Base-by-base conservation (phyloP, 2,329 filamentous ascomycete species). In the Colletotrichum salicis region DNA sequence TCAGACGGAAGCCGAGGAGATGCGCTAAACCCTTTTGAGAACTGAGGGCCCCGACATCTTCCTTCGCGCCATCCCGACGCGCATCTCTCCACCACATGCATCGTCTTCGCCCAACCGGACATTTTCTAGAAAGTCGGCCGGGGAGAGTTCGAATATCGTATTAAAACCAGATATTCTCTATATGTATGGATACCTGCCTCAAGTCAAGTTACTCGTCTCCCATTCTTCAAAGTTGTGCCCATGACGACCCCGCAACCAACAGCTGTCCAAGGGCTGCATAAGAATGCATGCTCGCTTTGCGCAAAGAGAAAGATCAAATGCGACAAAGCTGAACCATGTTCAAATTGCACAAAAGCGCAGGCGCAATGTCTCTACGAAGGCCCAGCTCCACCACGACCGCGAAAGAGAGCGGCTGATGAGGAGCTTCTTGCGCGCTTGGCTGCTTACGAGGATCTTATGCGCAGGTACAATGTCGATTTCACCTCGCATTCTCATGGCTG, bases 291-390 rank as follows among this genome's bases (percentile, higher is more conserved):
- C 70, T 72, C 81, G 56, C 73, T 77, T 2, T 84, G 82, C 70
- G 78, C 82, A 51, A 79, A 80, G 31, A 78, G 82, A 27, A 84
- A 84, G 71, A 79, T 84, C 65, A 84, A 80, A 63, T 86, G 84
- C 72, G 80, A 86, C 72, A 80, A 80, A 55, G 72, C 72, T 15
- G 75, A 77, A 1, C 83, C 84, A 0, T 87, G 85, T 66, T 81
- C 81, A 8, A 86, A 86, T 71, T 86, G 85, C 64, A 67, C 76
- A 51, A 86, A 83, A 70, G 77, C 83, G 2, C 68, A 76, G 10
- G 64, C 67, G 1, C 63, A 75, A 55, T 81, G 80, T 33, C 41
- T 70, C 0, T 80, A 79, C 22, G 72, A 77, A 10, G 62, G 73
- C 0, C 75, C 76, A 3, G 37, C 65, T 1, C 74, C 74, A 0